Conservation (phyloP, 371 early-diverging fungal species). For the Syncephalastrum sp. region DNA sequence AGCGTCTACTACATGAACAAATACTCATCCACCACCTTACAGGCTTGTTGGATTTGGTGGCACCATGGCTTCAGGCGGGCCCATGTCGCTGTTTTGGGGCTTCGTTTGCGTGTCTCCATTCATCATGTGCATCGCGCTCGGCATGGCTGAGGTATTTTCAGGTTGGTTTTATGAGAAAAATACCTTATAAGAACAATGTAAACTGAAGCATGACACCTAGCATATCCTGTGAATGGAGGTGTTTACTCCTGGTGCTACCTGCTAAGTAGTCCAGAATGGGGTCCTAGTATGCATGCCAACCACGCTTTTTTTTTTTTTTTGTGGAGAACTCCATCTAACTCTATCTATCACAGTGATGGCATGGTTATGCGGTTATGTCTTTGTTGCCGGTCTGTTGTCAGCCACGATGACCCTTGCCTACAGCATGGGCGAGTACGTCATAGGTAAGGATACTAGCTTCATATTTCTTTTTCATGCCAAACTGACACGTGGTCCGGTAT, state of each 20-base stretch:
- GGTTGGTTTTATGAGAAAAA: background rate
- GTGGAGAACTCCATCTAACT: background rate
- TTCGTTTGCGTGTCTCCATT: conserved; percentile 23
- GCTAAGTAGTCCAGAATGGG: conserved; percentile 32
- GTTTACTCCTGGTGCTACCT: conserved; percentile 33
- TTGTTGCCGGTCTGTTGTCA: conserved; percentile 28
- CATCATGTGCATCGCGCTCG: conserved; percentile 33
- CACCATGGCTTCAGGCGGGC: conserved; percentile 33
- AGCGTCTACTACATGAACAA: background rate
- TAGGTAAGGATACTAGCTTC: conserved; percentile 11
- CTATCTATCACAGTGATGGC: conserved; percentile 31
- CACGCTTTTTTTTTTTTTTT: background rate
- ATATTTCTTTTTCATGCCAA: background rate
- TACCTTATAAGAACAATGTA: background rate
- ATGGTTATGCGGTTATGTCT: conserved; percentile 35
- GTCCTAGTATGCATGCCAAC: conserved; percentile 27
- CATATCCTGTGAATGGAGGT: conserved; percentile 36
- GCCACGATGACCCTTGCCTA: conserved; percentile 35
- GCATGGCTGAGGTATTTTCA: conserved; percentile 39
- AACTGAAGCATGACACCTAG: conserved; percentile 1
- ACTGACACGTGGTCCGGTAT: background rate
- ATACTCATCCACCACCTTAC: background rate
- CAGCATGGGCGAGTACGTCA: conserved; percentile 27
- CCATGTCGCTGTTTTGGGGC: conserved; percentile 37
- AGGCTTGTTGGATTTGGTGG: conserved; percentile 31